Conservation (phyloP, 2,329 filamentous ascomycete genomes). For the Didymella lethalis region DNA sequence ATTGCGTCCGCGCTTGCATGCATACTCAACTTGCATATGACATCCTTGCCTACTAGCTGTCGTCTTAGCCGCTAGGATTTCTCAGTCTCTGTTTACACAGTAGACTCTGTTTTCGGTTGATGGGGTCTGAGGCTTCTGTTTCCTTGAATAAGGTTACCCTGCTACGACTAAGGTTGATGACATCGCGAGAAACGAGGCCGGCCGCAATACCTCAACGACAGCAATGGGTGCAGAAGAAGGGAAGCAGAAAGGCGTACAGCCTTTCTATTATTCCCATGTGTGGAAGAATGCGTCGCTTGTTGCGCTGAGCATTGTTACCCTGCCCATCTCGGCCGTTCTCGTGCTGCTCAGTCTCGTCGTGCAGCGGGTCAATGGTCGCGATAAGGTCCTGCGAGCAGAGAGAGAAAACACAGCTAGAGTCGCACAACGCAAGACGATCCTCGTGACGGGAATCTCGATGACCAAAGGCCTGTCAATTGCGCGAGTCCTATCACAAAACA, state of each 20-base stretch:
- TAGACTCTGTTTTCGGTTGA: conserved; percentile 7
- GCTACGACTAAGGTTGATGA: conserved; percentile 17
- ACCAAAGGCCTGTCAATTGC: conserved; percentile 73
- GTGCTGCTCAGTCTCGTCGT: conserved; percentile 36
- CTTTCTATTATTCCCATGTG: conserved; percentile 52
- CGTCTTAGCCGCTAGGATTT: conserved; percentile 23
- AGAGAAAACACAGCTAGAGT: conserved; percentile 21
- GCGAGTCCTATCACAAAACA: conserved; percentile 66
- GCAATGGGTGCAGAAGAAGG: conserved; percentile 17
- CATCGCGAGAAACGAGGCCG: conserved; percentile 5
- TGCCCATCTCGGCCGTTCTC: conserved; percentile 58
- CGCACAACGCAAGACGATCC: conserved; percentile 60
- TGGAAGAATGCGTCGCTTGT: conserved; percentile 60
- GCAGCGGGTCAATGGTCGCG: conserved; percentile 26
- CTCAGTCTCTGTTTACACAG: conserved; percentile 3
- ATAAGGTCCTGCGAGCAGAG: conserved; percentile 30
- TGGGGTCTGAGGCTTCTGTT: conserved; percentile 16
- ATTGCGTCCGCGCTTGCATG: conserved; percentile 26
- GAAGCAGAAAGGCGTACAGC: conserved; percentile 19
- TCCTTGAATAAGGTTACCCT: conserved; percentile 18
- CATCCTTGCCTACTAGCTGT: conserved; percentile 21
- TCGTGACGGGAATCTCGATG: conserved; percentile 78
- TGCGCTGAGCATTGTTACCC: conserved; percentile 52
- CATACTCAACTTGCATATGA: conserved; percentile 18
- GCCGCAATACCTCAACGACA: conserved; percentile 17